Conservation (phyloP, 441 rosid species). For the Gossypium schwendimanii region DNA sequence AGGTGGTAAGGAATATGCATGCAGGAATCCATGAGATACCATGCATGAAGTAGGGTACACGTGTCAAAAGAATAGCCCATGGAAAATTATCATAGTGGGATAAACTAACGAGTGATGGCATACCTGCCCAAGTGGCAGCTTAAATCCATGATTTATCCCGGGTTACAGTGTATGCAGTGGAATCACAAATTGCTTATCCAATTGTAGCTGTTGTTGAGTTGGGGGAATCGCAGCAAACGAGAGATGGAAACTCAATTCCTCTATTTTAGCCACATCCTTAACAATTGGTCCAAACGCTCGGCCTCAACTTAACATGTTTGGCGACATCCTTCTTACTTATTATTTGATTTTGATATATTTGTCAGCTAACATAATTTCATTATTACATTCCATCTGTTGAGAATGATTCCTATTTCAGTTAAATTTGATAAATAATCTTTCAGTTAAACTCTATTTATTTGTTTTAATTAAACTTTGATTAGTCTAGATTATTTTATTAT, state of each 20-base stretch:
- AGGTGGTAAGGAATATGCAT: conserved; percentile 33
- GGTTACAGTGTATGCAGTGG: conserved; percentile 13
- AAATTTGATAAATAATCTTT: too few relatives aligned
- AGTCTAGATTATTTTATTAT: too few relatives aligned
- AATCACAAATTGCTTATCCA: conserved; percentile 20
- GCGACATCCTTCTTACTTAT: neutral
- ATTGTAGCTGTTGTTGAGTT: neutral
- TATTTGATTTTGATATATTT: neutral
- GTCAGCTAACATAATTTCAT: neutral
- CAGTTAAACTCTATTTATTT: too few relatives aligned
- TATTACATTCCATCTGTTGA: too few relatives aligned
- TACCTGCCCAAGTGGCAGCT: conserved; percentile 37
- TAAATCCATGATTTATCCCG: conserved; percentile 5
- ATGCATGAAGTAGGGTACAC: conserved; percentile 15
- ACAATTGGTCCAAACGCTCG: neutral
- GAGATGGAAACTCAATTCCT: neutral
- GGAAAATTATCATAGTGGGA: conserved; percentile 54
- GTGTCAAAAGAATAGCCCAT: conserved; percentile 52
- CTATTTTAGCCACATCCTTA: conserved; percentile 16
- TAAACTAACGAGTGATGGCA: conserved; percentile 54
- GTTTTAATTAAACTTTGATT: too few relatives aligned
- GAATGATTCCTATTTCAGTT: too few relatives aligned
- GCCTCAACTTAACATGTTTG: neutral
- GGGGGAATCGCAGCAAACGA: neutral
- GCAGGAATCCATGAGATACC: conserved; percentile 16